Evolutionary conservation across 2,329 filamentous ascomycete species (phyloP), one percentile per base, ranked within the genome.

Genomic region (Ceratocystis albifundus): DNA sequence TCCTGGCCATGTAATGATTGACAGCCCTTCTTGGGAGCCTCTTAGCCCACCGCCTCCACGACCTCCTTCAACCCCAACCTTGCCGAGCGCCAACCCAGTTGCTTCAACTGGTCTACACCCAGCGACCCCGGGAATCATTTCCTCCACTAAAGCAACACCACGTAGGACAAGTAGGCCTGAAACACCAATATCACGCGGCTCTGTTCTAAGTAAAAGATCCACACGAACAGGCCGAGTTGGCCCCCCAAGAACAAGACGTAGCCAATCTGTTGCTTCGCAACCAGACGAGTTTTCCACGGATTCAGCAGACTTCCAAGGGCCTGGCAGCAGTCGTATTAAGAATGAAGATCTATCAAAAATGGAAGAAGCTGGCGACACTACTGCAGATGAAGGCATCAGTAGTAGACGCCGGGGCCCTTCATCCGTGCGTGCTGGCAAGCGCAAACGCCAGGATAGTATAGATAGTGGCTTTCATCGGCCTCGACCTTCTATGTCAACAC

Each of bases 1-100:
- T 20, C 76, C 75, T 8, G 69, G 74, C 10, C 68, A 70, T 30
- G 70, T 67, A 20, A 77, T 79, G 61, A 73, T 77, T 17, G 76
- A 78, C 44, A 82, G 82, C 67, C 84, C 84, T 2, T 77, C 79
- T 2, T 80, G 77, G 67, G 84, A 87, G 70, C 83, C 83, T 0
- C 75, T 86, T 3, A 66, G 64, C 25, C 67, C 67, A 20, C 67
- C 67, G 44, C 67, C 67, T 10, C 62, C 57, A 28, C 57, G 62
- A 36, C 57, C 32, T 10, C 32, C 53, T 20, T 41, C 48, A 30
- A 53, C 65, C 6, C 61, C 61, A 15, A 25, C n/a, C 61, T 15
- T 41, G 8, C 36, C 72, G 12, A 76, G 76, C 62, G 77, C 74
- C 65, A 70, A 71, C 4, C 73, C 74, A 4, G 73, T 73, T 20